These are phyloP conservation scores for Massarina eburnea DNA, from an alignment of 2,329 filamentous ascomycete genomes.

Conservation along the genomic window DNA sequence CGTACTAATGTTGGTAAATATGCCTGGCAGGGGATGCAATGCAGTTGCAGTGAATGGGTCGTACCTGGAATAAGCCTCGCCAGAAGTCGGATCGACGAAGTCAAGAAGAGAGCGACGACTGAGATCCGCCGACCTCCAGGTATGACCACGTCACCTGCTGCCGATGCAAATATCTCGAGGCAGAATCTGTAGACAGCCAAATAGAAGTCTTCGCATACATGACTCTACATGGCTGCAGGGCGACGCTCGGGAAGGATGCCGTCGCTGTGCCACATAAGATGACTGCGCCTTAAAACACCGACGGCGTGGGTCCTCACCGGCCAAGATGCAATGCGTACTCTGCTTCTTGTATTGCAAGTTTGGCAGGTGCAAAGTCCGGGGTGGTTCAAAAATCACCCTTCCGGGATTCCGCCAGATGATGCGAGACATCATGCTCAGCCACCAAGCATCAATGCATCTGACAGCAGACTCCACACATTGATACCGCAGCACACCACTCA, in stretches of 20 bases:
- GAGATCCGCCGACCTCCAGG: conserved; percentile 41
- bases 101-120: conserved; percentile 33
- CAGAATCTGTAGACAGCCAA: conserved; percentile 10
- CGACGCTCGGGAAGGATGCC: neutral
- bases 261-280: neutral
- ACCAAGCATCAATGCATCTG: too few relatives aligned
- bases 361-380: too few relatives aligned
- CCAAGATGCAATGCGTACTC: neutral
- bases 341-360: too few relatives aligned
- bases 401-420: too few relatives aligned
- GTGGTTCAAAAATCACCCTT: too few relatives aligned
- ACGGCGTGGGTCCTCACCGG: neutral
- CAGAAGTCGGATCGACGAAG: conserved; percentile 78
- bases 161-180: conserved; percentile 10
- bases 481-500: too few relatives aligned
- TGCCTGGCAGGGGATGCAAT: conserved; percentile 93
- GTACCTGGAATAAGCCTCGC: conserved; percentile 87
- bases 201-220: neutral
- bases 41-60: conserved; percentile 87
- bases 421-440: too few relatives aligned
- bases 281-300: neutral
- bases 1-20: conserved; percentile 85
- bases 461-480: too few relatives aligned
- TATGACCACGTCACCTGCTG: conserved; percentile 9
- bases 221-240: neutral